Evolutionary conservation across 164 flowering plant species (phyloP), one percentile per base, ranked within the genome.

Genomic region (Brasenia schreberi): DNA sequence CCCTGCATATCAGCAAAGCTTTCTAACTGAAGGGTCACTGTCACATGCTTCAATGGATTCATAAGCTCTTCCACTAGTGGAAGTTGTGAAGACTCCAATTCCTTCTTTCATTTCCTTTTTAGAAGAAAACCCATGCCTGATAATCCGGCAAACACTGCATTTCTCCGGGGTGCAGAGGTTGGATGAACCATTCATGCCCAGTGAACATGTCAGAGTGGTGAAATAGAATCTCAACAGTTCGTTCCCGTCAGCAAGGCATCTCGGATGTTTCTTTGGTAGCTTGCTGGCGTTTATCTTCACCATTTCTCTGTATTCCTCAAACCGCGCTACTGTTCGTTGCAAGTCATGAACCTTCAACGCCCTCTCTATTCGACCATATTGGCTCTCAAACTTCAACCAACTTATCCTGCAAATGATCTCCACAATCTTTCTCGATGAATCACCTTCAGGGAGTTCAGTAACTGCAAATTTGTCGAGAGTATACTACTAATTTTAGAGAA

Each of bases 171-270:
- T 33, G 66, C 91, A 85, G 6, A 87, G 84, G 60, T 68, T 80
- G 18, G 86, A 81, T 27, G 79, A 74, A 2, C 85, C 86, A 67
- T 79, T 81, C 58, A 74, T 73, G 69, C 89, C 86, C 43, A 87
- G 79, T 43, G 84, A 75, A 65, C 92, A 87, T 6, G 80, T 73
- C 10, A 83, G 59, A 0, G 86, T 82, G 7, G 87, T 85, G 66
- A 89, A 89, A 64, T 78, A 77, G 76, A 87, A 87, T 66, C 92
- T 83, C 53, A 87, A 70, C 43, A 87, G 80, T 67, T 85, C 92
- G 61, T 87, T 87, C 18, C 92, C 92, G 63, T 87, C 92, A 5
- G 92, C 92, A 4, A 87, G 69, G 74, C 92, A 87, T 5, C 92
- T 82, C 0, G 92, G 87, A 70, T 87, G 92, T 68, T 87, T 87